Evolutionary conservation across 2,329 filamentous ascomycete genomes (phyloP).

Genomic region (Penicillium sp.): DNA sequence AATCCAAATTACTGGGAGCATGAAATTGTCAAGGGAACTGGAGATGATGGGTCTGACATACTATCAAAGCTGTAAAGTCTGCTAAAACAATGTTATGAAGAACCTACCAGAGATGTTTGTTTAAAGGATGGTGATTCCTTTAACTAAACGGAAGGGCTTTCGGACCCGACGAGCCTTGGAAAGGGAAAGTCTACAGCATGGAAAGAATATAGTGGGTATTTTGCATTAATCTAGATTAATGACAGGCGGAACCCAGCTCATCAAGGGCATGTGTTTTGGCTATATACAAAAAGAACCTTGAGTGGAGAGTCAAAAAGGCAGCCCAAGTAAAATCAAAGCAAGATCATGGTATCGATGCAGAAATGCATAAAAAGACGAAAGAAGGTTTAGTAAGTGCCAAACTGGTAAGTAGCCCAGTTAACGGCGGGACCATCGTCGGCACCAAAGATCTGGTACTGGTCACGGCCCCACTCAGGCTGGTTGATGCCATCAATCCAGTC

Average conservation of each 20-base stretch:
- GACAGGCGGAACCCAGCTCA: background rate
- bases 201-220: background rate
- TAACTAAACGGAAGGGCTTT: too few relatives aligned
- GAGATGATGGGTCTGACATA: conserved; percentile 12
- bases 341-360: conserved; percentile 7
- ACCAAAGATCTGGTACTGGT: conserved; percentile 42
- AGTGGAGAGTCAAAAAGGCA: background rate
- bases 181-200: background rate
- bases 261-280: background rate
- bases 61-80: conserved; percentile 18
- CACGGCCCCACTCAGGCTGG: conserved; percentile 79
- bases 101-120: too few relatives aligned
- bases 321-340: background rate
- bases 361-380: background rate
- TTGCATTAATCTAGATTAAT: background rate
- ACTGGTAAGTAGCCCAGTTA: conserved; percentile 47
- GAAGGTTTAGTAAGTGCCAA: conserved; percentile 39
- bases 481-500: conserved; percentile 95
- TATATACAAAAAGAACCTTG: conserved; percentile 12
- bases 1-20: conserved; percentile 40
- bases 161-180: too few relatives aligned
- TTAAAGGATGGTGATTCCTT: too few relatives aligned
- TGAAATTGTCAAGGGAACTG: conserved; percentile 26
- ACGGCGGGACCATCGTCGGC: conserved; percentile 41
- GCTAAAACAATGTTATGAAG: too few relatives aligned